Evolutionary conservation across 2,329 filamentous ascomycete genomes (phyloP), one percentile per base, ranked within the genome.

Genomic region (Rutstroemia sp.): DNA sequence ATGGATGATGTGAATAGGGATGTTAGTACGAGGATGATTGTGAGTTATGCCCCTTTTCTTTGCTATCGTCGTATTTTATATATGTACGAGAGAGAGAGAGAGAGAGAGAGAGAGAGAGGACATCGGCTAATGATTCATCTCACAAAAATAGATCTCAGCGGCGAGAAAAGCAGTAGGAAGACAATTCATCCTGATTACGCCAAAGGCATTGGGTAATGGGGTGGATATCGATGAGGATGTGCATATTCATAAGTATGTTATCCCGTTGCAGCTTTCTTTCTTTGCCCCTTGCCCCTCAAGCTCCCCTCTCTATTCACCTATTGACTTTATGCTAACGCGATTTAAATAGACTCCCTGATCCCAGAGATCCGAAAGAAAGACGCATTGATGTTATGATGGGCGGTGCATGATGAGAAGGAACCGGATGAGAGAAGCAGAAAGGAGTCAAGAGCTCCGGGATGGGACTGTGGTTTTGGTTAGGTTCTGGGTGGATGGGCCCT

Each of bases 1-100:
- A 99, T 99, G 94, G 94, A 99, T 72, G 90, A 87, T 64, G 89
- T 97, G 58, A 99, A 99, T 72, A 84, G 94, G 59, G 89, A 88
- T 56, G 88, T 95, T 64, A 95, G 89, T 69, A 96, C 95, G 65
- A 88, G 88, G 61, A 90, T 99, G 87, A 88, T 99, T 71, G 87
- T 90, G 75, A 76, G 84, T 78, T 38, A 21, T 46, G 2, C 27
- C 27, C 27, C 8, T 10, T 10, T 10, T 10, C 23, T 23, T 5
- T 23, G 5, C 23, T 23, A 5, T 23, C 23, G 23, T 23, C 23
- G 23, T 23, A 23, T 9, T 30, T 30, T 8, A 30, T 7, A 30
- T 9, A 10, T 30, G 27, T 30, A 10, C 3, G 8, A 3, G 27
- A 30, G 10, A 30, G 8, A 23, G 23, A 23, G 10, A 30, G 9